phyloP scores from a whole-genome alignment of 2,329 filamentous ascomycete genomes.

The Cytospora piceicola region DNA sequence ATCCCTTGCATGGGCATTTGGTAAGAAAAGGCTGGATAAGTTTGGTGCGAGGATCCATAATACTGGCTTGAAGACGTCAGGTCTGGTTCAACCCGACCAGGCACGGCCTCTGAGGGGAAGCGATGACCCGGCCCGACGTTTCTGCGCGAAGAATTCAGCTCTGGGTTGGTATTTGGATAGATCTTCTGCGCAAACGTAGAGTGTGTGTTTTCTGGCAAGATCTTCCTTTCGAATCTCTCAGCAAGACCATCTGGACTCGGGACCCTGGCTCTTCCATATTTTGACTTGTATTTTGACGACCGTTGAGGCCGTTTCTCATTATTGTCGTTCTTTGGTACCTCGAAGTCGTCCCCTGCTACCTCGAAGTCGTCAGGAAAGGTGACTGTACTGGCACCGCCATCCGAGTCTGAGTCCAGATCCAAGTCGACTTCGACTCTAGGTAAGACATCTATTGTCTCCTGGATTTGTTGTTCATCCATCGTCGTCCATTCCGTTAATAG shows the following conservation, averaged over 20 bases:
- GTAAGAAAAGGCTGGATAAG: too few relatives aligned
- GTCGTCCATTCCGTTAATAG: slow-evolving; percentile 1
- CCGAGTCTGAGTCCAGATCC: neutral
- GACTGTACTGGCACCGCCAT: neutral
- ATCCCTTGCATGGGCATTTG: too few relatives aligned
- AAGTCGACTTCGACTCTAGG: neutral
- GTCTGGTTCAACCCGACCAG: neutral
- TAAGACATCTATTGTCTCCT: neutral
- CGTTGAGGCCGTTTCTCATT: neutral
- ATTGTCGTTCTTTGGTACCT: too few relatives aligned
- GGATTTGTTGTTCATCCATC: neutral
- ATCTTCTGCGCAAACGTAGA: neutral
- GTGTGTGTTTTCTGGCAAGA: neutral
- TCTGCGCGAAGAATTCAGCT: neutral
- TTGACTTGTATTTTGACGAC: neutral
- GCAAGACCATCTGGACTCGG: neutral
- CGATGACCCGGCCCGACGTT: too few relatives aligned
- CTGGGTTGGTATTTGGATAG: neutral
- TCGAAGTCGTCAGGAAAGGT: neutral
- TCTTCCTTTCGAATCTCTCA: neutral
- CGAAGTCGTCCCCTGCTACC: neutral
- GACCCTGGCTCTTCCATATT: neutral
- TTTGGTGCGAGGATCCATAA: too few relatives aligned
- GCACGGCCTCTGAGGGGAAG: neutral
- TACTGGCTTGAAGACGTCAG: neutral